Percentiles rank a stretch among this genome's conserved stretches.
phyloP scores from a whole-genome alignment of 169 alveolate species.

The Plasmodium inui region DNA sequence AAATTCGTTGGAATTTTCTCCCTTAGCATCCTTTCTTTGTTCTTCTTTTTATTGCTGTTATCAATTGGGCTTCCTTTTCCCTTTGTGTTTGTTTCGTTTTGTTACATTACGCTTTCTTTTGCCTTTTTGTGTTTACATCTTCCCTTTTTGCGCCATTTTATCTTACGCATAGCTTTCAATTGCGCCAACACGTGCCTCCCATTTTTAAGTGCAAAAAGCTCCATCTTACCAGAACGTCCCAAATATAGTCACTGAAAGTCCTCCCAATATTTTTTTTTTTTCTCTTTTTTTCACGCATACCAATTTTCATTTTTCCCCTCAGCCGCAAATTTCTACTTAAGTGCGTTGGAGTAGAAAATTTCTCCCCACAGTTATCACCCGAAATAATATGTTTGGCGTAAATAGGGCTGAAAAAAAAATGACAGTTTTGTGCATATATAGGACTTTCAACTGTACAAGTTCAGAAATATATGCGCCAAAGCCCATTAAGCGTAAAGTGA shows the following conservation, averaged over 20 bases:
- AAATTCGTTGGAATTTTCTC: not conserved
- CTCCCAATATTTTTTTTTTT: not conserved
- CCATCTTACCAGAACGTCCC: not conserved
- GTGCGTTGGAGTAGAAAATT: not conserved
- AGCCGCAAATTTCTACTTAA: not conserved
- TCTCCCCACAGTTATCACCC: not conserved
- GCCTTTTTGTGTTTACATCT: not conserved
- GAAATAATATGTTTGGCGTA: not conserved
- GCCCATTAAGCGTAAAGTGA: not conserved
- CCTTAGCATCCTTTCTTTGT: not conserved
- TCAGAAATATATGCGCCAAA: not conserved
- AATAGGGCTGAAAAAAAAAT: not conserved
- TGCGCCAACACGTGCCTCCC: not conserved
- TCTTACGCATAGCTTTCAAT: not conserved
- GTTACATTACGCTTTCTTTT: not conserved
- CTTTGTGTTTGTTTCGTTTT: constrained; percentile 2
- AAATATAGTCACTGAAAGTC: not conserved
- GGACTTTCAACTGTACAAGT: not conserved
- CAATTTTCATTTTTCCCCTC: not conserved
- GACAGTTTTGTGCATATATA: not conserved
- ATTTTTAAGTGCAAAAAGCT: not conserved
- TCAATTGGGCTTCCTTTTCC: not conserved
- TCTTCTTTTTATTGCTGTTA: not conserved
- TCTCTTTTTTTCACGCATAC: not conserved
- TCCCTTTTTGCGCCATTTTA: not conserved